Evolutionary conservation across 345 rosid species (phyloP).

Genomic region (Gossypium longicalyx): DNA sequence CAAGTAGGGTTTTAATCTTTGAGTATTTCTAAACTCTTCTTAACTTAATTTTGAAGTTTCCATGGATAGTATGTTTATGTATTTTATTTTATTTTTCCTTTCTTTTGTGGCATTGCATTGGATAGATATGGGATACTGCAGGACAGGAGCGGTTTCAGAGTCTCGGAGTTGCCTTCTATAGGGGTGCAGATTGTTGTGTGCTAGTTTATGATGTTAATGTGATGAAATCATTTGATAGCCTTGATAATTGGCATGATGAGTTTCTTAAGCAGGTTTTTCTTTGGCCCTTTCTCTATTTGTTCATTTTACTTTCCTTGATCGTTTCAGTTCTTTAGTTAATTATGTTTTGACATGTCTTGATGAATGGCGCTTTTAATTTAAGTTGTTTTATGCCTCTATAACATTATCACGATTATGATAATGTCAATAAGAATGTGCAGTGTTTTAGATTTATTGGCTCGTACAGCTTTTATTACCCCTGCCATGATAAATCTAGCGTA

Average conservation of each 20-base stretch:
- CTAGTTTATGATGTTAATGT: slow-evolving; percentile 91
- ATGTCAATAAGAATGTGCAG: background rate
- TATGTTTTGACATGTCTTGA: background rate
- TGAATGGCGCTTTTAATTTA: background rate
- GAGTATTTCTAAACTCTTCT: background rate
- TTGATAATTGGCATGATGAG: slow-evolving; percentile 94
- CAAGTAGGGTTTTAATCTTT: slow-evolving; percentile 47
- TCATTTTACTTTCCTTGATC: slow-evolving; percentile 10
- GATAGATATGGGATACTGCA: slow-evolving; percentile 97
- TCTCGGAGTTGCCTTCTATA: slow-evolving; percentile 94
- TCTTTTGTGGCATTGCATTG: background rate
- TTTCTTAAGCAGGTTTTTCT: slow-evolving; percentile 83
- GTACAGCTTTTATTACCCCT: background rate
- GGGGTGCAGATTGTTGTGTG: slow-evolving; percentile 97
- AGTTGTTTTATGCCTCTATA: background rate
- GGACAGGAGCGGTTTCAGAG: slow-evolving; percentile 97
- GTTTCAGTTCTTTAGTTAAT: background rate
- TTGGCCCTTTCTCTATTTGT: background rate
- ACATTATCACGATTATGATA: background rate
- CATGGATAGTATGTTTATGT: background rate
- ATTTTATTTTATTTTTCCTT: background rate
- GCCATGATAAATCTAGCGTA: background rate
- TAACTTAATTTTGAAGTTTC: background rate
- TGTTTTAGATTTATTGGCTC: background rate
- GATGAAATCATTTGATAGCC: slow-evolving; percentile 76